phyloP scores from a whole-genome alignment of 192 early-diverging fungal genomes.

The Umbelopsis vinacea region DNA sequence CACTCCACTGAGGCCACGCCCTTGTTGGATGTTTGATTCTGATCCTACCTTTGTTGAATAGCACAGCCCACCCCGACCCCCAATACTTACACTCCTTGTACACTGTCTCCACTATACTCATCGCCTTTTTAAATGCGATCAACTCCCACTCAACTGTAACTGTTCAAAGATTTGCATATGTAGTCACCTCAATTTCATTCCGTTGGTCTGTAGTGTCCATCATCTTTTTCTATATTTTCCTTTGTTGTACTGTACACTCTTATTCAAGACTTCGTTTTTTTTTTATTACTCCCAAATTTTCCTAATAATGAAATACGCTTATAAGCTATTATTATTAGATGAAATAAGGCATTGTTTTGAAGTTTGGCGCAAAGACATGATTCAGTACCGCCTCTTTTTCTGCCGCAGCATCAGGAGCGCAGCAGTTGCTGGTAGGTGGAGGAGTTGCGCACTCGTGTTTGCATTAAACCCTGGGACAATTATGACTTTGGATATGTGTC shows the following conservation, averaged over 20 bases:
- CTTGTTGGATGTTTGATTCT: slow-evolving; percentile 17
- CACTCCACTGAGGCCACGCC: slow-evolving; percentile 31
- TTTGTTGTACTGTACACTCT: slow-evolving; percentile 9
- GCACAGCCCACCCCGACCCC: neutral
- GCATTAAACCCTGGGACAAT: no score
- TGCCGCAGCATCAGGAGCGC: no score
- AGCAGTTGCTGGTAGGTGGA: no score
- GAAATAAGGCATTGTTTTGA: no score
- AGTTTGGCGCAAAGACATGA: no score
- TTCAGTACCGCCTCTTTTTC: no score
- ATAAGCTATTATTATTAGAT: no score
- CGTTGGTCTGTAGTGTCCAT: neutral
- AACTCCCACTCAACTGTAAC: slow-evolving; percentile 16
- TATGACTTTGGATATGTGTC: no score
- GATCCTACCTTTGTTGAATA: neutral
- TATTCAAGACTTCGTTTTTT: neutral
- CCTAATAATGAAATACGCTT: neutral
- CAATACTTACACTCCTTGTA: slow-evolving; percentile 13
- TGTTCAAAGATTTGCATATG: slow-evolving; percentile 4
- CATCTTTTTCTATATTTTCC: neutral
- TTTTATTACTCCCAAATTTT: neutral
- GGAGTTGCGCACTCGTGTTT: no score
- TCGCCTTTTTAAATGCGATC: neutral
- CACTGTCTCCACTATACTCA: slow-evolving; percentile 7
- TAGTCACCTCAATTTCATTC: neutral